Base-by-base conservation (phyloP, 2,329 filamentous ascomycete genomes). In the Lecanosticta acicola region DNA sequence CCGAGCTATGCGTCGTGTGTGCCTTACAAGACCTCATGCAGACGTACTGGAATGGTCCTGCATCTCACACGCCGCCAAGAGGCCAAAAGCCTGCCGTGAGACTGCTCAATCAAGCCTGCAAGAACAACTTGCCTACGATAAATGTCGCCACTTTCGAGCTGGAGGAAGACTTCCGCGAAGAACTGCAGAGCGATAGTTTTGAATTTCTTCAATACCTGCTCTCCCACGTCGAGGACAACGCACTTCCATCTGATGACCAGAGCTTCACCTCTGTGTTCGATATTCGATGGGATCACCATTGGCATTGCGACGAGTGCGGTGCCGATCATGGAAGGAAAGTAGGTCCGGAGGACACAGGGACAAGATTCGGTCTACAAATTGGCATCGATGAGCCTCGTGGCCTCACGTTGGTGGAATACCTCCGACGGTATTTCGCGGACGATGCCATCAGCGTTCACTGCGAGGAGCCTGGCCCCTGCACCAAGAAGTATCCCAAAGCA, bases 181-280 rank as follows among this genome's bases (percentile, higher is more conserved):
- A 39, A 13, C 8, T 16, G 4, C 49, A 51, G 32, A 24, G 16
- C 18, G 49, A 48, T 37, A 16, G 41, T 1, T 38, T 36, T 7
- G 45, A 46, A 5, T 48, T 48, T 20, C 13, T 51, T 17, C 24
- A 29, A 4, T 51, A 48, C 18, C 34, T 51, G 4, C 13, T 51
- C 2, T 17, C 38, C n/a, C 42, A 45, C 4, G 33, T 45, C 9
- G 10, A 26, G 13, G 26, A 24, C 3, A 46, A 41, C 16, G 21
- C 16, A 10, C 34, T 26, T 5, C 18, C 41, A 13, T 36, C n/a
- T 4, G 47, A 50, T 18, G 35, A 26, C 3, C 13, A 16, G 2
- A 32, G 13, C 10, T 51, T 46, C 39, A 35, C 32, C 1, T 13
- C 21, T 2, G 42, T 48, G 35, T 53, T 53, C 13, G 37, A 34